Base-by-base conservation (phyloP, 2,329 filamentous ascomycete genomes). In the Sphaerulina musiva region DNA sequence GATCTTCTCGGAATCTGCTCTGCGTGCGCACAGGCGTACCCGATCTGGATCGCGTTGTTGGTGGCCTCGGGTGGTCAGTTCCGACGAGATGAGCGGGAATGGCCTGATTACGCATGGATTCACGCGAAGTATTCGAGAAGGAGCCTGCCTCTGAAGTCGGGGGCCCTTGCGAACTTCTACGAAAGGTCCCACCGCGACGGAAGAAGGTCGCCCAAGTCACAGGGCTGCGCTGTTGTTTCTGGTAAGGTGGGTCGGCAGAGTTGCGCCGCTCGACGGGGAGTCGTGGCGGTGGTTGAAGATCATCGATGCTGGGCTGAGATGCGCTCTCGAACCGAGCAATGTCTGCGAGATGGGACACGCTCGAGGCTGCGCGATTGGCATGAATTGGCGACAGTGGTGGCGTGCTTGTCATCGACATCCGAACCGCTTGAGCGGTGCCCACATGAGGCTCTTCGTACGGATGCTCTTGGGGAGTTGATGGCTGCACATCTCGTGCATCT, bases 1-100 rank as follows among this genome's bases (percentile, higher is more conserved):
- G 78, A 66, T 96, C 90, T 73, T 97, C 92, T 46, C 87, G 82
- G 74, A 97, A 97, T 53, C 89, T 91, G 38, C 91, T 96, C 71
- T 88, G 85, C 3, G 89, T 93, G 53, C 91, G 83, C 64, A 87
- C 86, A 5, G 89, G 86, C 5, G 84, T 76, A 39, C 76, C 77
- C 17, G 79, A 78, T 44, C 74, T 73, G 52, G 76, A 71, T 54
- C 77, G 75, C 34, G 74, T 70, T 47, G 65, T 69, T 49, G 62
- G 66, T 40, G 66, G 61, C 38, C 60, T 53, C 17, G 66, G 69
- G 54, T 68, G 72, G 20, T 61, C 53, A 9, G 55, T 64, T 49
- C 68, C 71, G 14, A 76, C 62, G 23, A 78, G 69, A 53, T 79
- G 77, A 46, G 76, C 72, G 14, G 78, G 77, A 29, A 75, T 73